Conservation (phyloP, 225 moss, liverwort and hornwort genomes). For the Anthoceros angustus region DNA sequence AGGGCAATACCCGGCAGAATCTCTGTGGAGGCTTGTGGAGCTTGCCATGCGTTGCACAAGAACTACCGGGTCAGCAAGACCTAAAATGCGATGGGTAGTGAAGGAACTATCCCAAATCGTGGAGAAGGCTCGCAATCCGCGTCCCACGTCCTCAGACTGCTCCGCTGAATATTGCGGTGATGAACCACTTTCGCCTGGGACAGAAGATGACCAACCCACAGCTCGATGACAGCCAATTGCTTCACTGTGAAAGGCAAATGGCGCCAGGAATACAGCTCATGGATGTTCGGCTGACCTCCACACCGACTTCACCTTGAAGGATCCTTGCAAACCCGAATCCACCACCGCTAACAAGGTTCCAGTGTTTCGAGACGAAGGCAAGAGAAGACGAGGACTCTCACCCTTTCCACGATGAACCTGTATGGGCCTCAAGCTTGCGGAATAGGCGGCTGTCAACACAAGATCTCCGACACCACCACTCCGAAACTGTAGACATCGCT, state of each 20-base stretch:
- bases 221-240: no score
- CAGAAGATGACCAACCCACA: no score
- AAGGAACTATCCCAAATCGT: not conserved
- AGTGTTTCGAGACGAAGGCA: no score
- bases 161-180: no score
- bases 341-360: no score
- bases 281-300: no score
- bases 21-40: not conserved
- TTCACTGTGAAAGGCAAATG: no score
- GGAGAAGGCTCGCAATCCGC: not conserved
- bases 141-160: no score
- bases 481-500: slow-evolving; percentile 1
- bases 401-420: not conserved
- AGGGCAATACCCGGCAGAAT: not conserved
- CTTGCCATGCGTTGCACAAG: not conserved
- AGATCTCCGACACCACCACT: not conserved
- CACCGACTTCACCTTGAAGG: no score
- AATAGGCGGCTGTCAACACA: not conserved
- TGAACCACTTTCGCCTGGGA: no score
- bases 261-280: no score
- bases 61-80: not conserved
- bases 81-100: not conserved
- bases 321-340: no score
- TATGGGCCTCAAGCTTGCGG: not conserved
- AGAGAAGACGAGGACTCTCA: not conserved